Evolutionary conservation across 2,329 filamentous ascomycete species (phyloP), one percentile per base, ranked within the genome.

Genomic region (Pseudogymnoascus pannorum): DNA sequence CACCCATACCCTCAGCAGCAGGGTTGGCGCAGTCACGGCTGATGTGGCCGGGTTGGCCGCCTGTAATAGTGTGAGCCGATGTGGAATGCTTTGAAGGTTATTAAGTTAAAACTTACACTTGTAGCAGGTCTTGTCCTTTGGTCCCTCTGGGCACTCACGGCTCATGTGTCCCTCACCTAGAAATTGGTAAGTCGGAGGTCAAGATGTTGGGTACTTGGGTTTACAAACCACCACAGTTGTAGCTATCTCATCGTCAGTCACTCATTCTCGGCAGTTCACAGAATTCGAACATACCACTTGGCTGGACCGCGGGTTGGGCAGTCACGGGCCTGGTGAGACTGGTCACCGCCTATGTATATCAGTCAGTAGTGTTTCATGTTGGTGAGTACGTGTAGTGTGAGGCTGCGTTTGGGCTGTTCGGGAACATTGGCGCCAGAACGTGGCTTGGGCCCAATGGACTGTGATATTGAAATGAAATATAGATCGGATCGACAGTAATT

Each of bases 71-170:
- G 26, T 54, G 16, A 54, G 26, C 48, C 18, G 7, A 31, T 18
- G 48, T 6, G 26, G 5, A 6, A 18, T 31, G 26, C 31, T 18
- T 54, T 12, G 4, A 24, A 9, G 44, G 24, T 22, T 42, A 12
- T 54, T 26, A 54, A 11, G 4, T 6, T 6, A 54, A 31, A 54
- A 54, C 48, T 54, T 54, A 54, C 88, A 92, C 71, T 87, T 84
- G 79, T 88, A 89, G 81, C 85, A 89, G 70, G 85, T 83, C 80
- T 88, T 92, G 78, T 96, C 91, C 82, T 96, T 96, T 72, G 89
- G 85, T 63, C 91, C 88, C 75, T 91, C 86, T 66, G 88, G 87
- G 83, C 93, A 97, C 74, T 97, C 93, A 76, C 92, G 91, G 83
- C 89, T 91, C 77, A 93, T 87, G 76, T 93, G 90, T 68, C 90